phyloP scores from a whole-genome alignment of 1,284 basidiomycete genomes.

The Melampsora americana region DNA sequence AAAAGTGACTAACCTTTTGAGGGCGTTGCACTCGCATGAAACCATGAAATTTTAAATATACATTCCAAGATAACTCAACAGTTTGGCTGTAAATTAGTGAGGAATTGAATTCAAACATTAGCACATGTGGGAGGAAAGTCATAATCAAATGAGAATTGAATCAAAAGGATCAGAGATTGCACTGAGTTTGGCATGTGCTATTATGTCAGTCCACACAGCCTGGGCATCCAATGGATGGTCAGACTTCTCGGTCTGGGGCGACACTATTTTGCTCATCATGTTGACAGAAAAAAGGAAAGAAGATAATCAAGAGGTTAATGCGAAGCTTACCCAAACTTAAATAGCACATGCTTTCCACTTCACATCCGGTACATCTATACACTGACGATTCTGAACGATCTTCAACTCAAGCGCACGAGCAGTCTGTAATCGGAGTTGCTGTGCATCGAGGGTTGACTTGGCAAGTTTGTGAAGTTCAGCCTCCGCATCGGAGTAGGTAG shows the following conservation, averaged over 20 bases:
- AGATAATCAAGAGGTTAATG: background rate
- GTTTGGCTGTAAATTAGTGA: background rate
- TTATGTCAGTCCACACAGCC: conserved; percentile 18
- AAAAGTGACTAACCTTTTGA: background rate
- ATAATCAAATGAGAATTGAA: background rate
- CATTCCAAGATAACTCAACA: background rate
- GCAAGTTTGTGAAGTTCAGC: background rate
- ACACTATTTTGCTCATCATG: conserved; percentile 27
- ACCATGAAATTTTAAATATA: background rate
- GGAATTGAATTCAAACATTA: background rate
- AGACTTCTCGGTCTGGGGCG: conserved; percentile 19
- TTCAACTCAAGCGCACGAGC: conserved; percentile 19
- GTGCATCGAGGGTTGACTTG: background rate
- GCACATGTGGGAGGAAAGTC: background rate
- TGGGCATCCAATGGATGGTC: background rate
- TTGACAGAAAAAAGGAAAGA: background rate
- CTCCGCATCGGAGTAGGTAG: conserved; percentile 60
- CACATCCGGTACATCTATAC: conserved; percentile 15
- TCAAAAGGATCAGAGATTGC: background rate
- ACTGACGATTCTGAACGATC: conserved; percentile 22
- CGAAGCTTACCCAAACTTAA: background rate
- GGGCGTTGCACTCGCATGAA: background rate
- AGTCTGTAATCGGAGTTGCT: background rate
- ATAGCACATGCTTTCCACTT: conserved; percentile 9
- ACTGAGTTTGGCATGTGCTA: conserved; percentile 7